Evolutionary conservation across 441 rosid genomes (phyloP), one percentile per base, ranked within the genome.

Genomic region (Mallotus repandus): DNA sequence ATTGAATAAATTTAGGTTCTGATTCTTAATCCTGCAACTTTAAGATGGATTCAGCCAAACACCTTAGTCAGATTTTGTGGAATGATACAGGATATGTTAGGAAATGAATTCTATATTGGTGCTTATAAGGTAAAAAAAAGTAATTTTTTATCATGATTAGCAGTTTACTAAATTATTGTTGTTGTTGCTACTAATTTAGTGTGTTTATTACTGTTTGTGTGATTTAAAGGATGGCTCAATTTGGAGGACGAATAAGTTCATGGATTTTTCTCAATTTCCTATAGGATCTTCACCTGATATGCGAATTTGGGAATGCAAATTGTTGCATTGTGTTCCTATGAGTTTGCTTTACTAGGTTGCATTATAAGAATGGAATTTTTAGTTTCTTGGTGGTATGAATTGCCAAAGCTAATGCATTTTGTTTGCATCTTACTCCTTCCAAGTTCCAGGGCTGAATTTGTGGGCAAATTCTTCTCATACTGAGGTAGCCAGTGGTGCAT

Each of bases 11-110:
- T 66, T 48, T 76, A 92, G 98, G 92, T 93, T 76, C 98, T 97
- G 3, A 66, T 88, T 62, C 87, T 95, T 10, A 82, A 80, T 75
- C 78, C 80, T 4, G 79, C 79, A 48, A 88, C 77, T 16, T 45
- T 91, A 57, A 79, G 78, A 69, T 85, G 85, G 84, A 38, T 95
- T 57, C 89, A 85, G 76, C 90, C 94, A 29, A 82, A 89, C 16
- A 86, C 83, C 22, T 88, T 94, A 3, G 96, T 94, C 18, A 80
- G 99, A 61, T 95, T 88, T 68, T 86, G 93, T 15, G 97, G 98
- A 74, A 93, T 95, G 99, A 82, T 95, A 62, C 99, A 95, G 64
- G 99, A 95, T 79, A 93, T 95, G 99, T 70, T 93, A 84, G 97
- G 98, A 59, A 93, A 93, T 85, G 98, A 93, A 75, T 88, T 95